Evolutionary conservation across 2,329 filamentous ascomycete genomes (phyloP).

Genomic region (Botrytis aclada): DNA sequence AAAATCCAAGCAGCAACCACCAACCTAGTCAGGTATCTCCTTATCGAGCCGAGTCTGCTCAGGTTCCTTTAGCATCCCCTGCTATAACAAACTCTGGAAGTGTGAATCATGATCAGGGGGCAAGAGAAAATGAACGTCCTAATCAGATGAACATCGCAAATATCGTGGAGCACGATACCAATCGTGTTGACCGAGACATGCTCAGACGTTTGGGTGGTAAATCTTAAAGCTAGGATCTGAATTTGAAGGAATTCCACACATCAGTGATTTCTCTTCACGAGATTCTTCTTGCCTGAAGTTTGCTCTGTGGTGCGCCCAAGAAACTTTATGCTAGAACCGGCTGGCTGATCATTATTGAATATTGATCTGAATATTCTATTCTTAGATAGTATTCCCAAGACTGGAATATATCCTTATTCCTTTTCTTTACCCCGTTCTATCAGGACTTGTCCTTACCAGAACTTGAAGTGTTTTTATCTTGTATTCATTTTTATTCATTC

Average conservation of each 20-base stretch:
- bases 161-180: slow-evolving; percentile 36
- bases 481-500: neutral
- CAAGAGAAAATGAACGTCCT: slow-evolving; percentile 15
- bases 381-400: neutral
- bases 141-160: slow-evolving; percentile 39
- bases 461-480: neutral
- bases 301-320: neutral
- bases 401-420: neutral
- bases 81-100: slow-evolving; percentile 34
- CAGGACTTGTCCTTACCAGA: neutral
- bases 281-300: neutral
- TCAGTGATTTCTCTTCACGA: neutral
- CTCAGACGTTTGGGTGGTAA: slow-evolving; percentile 33
- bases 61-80: slow-evolving; percentile 35
- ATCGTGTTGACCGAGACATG: slow-evolving; percentile 37
- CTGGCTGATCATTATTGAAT: neutral
- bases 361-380: neutral
- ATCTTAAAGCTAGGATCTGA: neutral
- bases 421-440: too few relatives aligned
- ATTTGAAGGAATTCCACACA: neutral
- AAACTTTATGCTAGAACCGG: neutral
- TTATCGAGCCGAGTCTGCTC: slow-evolving; percentile 28
- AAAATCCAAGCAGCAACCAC: slow-evolving; percentile 20
- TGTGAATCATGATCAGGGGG: slow-evolving; percentile 18
- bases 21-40: slow-evolving; percentile 25